phyloP scores from a whole-genome alignment of 495 filamentous ascomycete genomes.

The Hyphodiscus hymeniophilus region DNA sequence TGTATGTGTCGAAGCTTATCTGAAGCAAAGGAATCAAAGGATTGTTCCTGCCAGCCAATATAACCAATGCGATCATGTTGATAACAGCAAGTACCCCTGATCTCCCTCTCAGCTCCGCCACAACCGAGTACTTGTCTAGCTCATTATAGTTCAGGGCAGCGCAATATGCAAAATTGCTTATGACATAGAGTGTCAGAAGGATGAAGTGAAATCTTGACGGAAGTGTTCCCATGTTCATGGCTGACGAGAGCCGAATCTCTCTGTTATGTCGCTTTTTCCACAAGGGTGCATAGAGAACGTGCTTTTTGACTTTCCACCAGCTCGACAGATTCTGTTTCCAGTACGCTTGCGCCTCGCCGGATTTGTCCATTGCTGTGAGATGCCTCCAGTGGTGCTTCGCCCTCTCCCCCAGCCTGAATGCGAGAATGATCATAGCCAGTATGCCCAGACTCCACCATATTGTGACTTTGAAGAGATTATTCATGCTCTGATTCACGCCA shows the following conservation, averaged over 20 bases:
- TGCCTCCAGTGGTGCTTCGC: constrained; percentile 37
- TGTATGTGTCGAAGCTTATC: constrained; percentile 95
- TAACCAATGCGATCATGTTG: constrained; percentile 76
- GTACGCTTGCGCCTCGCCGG: constrained; percentile 35
- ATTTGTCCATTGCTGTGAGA: constrained; percentile 37
- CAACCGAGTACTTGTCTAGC: constrained; percentile 41
- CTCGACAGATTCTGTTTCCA: constrained; percentile 38
- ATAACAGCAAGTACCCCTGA: constrained; percentile 67
- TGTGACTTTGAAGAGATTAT: constrained; percentile 37
- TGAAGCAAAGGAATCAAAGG: constrained; percentile 74
- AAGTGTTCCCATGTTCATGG: constrained; percentile 75
- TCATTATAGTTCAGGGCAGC: constrained; percentile 49
- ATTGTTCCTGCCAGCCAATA: constrained; percentile 89
- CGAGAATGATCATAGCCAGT: constrained; percentile 35
- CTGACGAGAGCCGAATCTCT: constrained; percentile 70
- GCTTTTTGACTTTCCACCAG: constrained; percentile 58
- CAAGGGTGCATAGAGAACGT: constrained; percentile 79
- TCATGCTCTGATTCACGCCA: constrained; percentile 41
- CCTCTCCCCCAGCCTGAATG: constrained; percentile 35
- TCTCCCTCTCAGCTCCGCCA: constrained; percentile 60
- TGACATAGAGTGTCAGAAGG: constrained; percentile 55
- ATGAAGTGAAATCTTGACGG: constrained; percentile 77
- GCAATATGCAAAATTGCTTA: constrained; percentile 58
- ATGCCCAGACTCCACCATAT: constrained; percentile 43
- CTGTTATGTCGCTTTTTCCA: constrained; percentile 77